phyloP scores from a whole-genome alignment of 306 rosid genomes.

The Abrus precatorius region DNA sequence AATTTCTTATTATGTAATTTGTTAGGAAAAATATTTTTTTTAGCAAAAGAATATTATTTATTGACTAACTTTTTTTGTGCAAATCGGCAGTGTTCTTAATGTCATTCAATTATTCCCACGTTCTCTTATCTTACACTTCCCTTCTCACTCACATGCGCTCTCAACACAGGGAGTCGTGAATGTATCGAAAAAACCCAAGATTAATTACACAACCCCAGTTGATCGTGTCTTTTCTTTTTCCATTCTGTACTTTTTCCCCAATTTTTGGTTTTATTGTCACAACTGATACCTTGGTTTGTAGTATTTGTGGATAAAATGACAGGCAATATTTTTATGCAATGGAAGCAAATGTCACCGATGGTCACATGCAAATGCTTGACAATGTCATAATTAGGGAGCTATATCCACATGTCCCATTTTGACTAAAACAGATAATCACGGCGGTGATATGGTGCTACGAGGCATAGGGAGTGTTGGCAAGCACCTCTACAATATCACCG shows the following conservation, averaged over 20 bases:
- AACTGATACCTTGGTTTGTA: conserved; percentile 46
- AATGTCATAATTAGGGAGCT: neutral
- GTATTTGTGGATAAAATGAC: conserved; percentile 38
- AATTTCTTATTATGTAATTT: no score
- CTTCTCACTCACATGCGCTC: conserved; percentile 68
- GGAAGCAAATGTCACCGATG: conserved; percentile 35
- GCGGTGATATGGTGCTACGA: neutral
- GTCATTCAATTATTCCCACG: conserved; percentile 86
- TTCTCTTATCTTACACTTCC: conserved; percentile 56
- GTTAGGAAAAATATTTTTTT: no score
- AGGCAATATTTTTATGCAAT: conserved; percentile 25
- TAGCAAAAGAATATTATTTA: neutral
- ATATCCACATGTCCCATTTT: conserved; percentile 1
- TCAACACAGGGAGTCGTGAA: conserved; percentile 61
- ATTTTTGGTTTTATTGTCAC: conserved; percentile 19
- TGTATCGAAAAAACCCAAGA: conserved; percentile 45
- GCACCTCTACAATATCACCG: neutral
- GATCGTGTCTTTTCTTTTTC: neutral
- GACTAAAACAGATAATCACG: neutral
- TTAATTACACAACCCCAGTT: conserved; percentile 44
- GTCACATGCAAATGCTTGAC: conserved; percentile 58
- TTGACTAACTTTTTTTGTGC: conserved; percentile 41
- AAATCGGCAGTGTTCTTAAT: conserved; percentile 46
- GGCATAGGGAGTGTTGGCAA: neutral
- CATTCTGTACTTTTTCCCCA: neutral